phyloP scores from a whole-genome alignment of 257 asterid genomes.

The Solanum virginianum region DNA sequence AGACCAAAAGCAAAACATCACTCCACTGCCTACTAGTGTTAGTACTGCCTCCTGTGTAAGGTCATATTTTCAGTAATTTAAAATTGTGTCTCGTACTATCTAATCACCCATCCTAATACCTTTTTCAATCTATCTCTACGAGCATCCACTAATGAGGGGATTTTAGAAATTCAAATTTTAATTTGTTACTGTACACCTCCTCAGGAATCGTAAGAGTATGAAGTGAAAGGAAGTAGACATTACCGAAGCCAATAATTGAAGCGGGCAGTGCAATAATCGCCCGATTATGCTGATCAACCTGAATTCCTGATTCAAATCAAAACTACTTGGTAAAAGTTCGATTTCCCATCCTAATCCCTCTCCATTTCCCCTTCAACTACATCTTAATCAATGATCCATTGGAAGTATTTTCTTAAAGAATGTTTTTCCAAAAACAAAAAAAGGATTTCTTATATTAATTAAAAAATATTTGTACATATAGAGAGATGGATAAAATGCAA shows the following conservation, averaged over 20 bases:
- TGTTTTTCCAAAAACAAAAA: neutral
- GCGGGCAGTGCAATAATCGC: conserved; percentile 26
- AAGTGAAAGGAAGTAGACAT: neutral
- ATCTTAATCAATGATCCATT: too few species aligned
- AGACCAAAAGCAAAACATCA: too few species aligned
- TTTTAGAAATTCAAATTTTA: neutral
- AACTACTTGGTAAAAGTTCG: too few species aligned
- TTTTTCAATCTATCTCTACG: neutral
- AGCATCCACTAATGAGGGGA: neutral
- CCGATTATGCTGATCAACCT: neutral
- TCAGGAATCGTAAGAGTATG: neutral
- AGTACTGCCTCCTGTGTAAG: neutral
- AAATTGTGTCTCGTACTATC: neutral
- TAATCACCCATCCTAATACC: neutral
- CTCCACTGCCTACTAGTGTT: neutral
- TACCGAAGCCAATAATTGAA: conserved; percentile 72
- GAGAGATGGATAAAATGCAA: too few species aligned
- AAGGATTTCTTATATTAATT: neutral
- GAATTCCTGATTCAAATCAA: neutral
- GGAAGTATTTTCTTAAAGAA: neutral
- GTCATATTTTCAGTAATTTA: neutral
- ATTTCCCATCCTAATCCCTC: too few species aligned
- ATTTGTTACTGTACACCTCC: neutral
- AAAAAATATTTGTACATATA: too few species aligned
- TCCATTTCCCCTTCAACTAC: too few species aligned